Evolutionary conservation across 495 filamentous ascomycete genomes (phyloP).

Genomic region (Trichoderma reesei): DNA sequence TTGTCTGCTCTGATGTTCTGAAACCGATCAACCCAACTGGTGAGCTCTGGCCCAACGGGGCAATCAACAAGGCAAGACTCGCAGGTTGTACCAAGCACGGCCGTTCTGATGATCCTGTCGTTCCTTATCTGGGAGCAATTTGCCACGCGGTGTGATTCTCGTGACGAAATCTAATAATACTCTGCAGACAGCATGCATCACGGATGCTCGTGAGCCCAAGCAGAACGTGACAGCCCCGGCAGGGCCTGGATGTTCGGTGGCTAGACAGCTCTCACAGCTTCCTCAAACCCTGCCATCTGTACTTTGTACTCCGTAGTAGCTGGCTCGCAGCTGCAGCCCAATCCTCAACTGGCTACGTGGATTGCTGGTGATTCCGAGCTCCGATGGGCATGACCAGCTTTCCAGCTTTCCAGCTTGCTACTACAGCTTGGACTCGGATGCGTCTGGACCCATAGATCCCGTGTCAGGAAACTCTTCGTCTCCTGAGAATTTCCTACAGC

Average conservation of each 20-base stretch:
- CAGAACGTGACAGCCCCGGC: not conserved
- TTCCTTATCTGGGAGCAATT: not conserved
- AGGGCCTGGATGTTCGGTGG: not conserved
- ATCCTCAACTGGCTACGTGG: not conserved
- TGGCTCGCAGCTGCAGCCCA: not conserved
- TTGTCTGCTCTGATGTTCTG: not conserved
- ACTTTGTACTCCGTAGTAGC: not conserved
- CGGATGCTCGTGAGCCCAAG: too few species aligned
- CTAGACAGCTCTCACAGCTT: not conserved
- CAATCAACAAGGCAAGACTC: not conserved
- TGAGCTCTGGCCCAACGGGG: not conserved
- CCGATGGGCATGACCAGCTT: too few species aligned
- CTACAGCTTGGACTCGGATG: conserved; percentile 16
- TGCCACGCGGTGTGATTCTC: not conserved
- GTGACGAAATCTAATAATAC: not conserved
- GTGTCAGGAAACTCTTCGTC: conserved; percentile 56
- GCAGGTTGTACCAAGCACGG: not conserved
- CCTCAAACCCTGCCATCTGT: not conserved
- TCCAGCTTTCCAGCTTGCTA: too few species aligned
- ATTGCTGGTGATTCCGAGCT: not conserved
- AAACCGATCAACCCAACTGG: not conserved
- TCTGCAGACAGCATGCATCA: not conserved
- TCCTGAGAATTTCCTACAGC: conserved; percentile 58
- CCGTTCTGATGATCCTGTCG: not conserved
- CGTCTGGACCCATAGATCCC: not conserved